Conservation (phyloP, 371 early-diverging fungal genomes). For the Mucor piriformis region DNA sequence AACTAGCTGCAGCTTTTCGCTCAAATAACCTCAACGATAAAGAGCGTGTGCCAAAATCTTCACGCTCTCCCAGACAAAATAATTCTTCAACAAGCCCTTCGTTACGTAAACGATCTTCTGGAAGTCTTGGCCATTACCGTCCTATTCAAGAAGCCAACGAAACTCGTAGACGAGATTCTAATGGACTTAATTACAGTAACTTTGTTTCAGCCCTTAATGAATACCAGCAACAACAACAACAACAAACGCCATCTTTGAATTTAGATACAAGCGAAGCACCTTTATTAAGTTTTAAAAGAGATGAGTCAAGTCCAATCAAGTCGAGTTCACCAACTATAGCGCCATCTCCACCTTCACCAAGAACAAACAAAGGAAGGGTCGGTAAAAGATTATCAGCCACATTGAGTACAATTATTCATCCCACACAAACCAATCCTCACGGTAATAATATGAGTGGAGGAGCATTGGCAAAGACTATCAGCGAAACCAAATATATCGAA, state of each 20-base stretch:
- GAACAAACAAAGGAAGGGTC: conserved; percentile 9
- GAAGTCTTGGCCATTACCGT: conserved; percentile 5
- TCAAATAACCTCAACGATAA: conserved; percentile 1
- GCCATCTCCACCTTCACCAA: conserved; percentile 1
- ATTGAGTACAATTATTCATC: conserved; percentile 1
- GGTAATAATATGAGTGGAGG: background rate
- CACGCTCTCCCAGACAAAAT: background rate
- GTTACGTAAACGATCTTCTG: conserved; percentile 16
- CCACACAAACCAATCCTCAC: conserved; percentile 13
- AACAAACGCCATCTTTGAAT: background rate
- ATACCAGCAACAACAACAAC: conserved; percentile 6
- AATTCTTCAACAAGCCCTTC: background rate
- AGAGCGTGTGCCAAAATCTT: background rate
- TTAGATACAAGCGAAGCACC: background rate
- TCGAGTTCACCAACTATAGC: too few species aligned
- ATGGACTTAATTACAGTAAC: conserved; percentile 7
- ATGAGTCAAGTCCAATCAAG: background rate
- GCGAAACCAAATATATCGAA: conserved; percentile 9
- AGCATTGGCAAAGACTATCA: background rate
- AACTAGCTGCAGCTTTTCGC: conserved; percentile 17
- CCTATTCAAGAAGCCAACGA: background rate
- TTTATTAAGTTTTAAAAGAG: background rate
- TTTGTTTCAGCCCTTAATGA: conserved; percentile 5
- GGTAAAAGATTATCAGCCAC: conserved; percentile 13
- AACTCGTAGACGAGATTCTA: conserved; percentile 11